Evolutionary conservation across 2,329 filamentous ascomycete genomes (phyloP).

Genomic region (Colletotrichum viniferum): DNA sequence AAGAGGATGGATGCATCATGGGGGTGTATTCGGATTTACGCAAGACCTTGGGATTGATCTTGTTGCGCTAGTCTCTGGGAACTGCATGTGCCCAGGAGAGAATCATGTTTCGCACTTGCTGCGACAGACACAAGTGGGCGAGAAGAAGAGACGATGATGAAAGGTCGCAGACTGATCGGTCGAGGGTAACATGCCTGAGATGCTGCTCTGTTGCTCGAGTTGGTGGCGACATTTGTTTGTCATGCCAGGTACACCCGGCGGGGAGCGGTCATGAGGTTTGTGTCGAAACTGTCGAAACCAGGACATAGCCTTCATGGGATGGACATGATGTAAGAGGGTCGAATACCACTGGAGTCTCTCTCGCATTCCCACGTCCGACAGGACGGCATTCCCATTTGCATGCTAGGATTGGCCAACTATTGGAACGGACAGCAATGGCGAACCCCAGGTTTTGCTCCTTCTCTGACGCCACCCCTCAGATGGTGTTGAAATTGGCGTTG

Average conservation of each 20-base stretch:
- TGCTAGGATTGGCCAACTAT: neutral
- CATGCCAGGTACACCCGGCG: conserved; percentile 13
- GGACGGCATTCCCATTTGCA: neutral
- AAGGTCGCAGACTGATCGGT: neutral
- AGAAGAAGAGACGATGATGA: neutral
- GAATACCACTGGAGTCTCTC: neutral
- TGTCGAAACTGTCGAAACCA: conserved; percentile 8
- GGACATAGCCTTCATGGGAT: neutral
- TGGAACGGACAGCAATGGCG: neutral
- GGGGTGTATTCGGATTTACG: neutral
- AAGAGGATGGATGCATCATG: neutral
- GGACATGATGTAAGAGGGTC: neutral
- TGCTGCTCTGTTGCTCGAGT: neutral
- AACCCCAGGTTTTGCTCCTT: conserved; percentile 2
- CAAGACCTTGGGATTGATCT: neutral
- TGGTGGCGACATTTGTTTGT: neutral
- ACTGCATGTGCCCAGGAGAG: neutral
- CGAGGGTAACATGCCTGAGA: neutral
- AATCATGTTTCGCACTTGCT: neutral
- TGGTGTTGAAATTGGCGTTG: conserved; percentile 1
- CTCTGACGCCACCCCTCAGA: conserved; percentile 12
- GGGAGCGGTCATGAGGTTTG: conserved; percentile 9
- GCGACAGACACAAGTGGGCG: neutral
- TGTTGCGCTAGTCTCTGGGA: neutral
- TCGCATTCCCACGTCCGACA: neutral